Evolutionary conservation across 306 rosid genomes (phyloP), one percentile per base, ranked within the genome.

Genomic region (apple (Malus domestica)): DNA sequence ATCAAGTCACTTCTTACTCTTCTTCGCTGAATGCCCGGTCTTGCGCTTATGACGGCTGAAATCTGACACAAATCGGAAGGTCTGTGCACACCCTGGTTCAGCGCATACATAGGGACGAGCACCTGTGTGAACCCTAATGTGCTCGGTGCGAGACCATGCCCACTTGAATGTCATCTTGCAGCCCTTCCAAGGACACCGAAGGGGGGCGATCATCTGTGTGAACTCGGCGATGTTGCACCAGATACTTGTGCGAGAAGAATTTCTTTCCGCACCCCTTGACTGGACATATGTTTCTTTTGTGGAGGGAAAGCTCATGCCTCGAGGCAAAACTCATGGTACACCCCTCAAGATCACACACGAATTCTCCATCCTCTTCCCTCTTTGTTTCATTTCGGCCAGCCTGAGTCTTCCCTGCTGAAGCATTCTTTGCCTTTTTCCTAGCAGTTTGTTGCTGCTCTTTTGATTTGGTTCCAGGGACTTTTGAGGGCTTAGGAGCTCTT

Each of bases 151-250:
- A 59, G 99, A 98, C 99, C 99, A 93, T 45, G 99, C 93, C 99
- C 98, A 93, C 86, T 96, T 96, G 92, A 96, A 96, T 51, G 91
- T 90, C 99, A 93, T 96, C 93, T 93, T 93, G 96, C 99, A 96
- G 75, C 99, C 99, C 88, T 88, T 96, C 99, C 99, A 96, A 27
- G 98, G 98, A 74, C 99, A 96, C 89, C 83, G 83, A 68, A 96
- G 88, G 71, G 71, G 99, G 99, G 35, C 97, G 97, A 32, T 96
- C 99, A 75, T 96, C 99, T 83, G 82, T 70, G 46, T 96, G 99
- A 67, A 96, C 99, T 68, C 98, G 89, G 1, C 98, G 92, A 73
- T 96, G 99, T 83, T 96, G 99, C 86, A 92, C 98, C 76, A 96
- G 93, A 87, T 96, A 96, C 80, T 96, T 96, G 78, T 96, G 99